Percentiles rank a stretch among this genome's conserved stretches.
phyloP scores from a whole-genome alignment of 345 rosid species.

The Kandelia obovata region DNA sequence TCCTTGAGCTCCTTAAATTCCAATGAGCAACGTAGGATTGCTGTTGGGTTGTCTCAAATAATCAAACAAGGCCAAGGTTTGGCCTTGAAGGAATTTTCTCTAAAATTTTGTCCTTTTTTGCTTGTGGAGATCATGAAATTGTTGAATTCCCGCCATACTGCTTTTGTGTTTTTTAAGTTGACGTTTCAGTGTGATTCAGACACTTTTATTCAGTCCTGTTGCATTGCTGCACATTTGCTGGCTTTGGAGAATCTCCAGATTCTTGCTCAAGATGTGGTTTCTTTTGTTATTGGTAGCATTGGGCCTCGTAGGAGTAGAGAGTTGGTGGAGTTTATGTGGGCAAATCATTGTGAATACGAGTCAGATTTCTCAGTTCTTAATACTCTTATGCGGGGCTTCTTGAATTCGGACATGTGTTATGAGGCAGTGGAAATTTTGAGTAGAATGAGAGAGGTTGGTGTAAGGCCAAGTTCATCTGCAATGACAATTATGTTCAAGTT shows the following conservation, averaged over 20 bases:
- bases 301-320: slow-evolving; percentile 43
- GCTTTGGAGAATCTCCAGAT: slow-evolving; percentile 36
- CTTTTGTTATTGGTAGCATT: slow-evolving; percentile 50
- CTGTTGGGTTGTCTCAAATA: slow-evolving; percentile 44
- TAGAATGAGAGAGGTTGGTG: slow-evolving; percentile 50
- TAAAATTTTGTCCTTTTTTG: slow-evolving; percentile 39
- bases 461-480: slow-evolving; percentile 55
- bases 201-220: slow-evolving; percentile 33
- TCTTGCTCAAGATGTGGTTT: slow-evolving; percentile 64
- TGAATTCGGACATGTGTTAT: slow-evolving; percentile 39
- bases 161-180: slow-evolving; percentile 61
- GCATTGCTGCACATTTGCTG: slow-evolving; percentile 51
- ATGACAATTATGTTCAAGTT: slow-evolving; percentile 46
- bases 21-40: slow-evolving; percentile 48
- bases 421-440: slow-evolving; percentile 44
- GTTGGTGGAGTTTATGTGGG: slow-evolving; percentile 63
- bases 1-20: slow-evolving; percentile 37
- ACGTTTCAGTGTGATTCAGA: slow-evolving; percentile 44
- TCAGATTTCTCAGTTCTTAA: slow-evolving; percentile 65
- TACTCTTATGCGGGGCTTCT: slow-evolving; percentile 56
- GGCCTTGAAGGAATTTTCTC: slow-evolving; percentile 32
- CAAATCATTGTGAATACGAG: slow-evolving; percentile 39
- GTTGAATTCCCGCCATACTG: slow-evolving; percentile 41
- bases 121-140: slow-evolving; percentile 45
- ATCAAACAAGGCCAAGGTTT: slow-evolving; percentile 37